Conservation (phyloP, 805 yeast genomes). For the Priceomyces melissophilus region DNA sequence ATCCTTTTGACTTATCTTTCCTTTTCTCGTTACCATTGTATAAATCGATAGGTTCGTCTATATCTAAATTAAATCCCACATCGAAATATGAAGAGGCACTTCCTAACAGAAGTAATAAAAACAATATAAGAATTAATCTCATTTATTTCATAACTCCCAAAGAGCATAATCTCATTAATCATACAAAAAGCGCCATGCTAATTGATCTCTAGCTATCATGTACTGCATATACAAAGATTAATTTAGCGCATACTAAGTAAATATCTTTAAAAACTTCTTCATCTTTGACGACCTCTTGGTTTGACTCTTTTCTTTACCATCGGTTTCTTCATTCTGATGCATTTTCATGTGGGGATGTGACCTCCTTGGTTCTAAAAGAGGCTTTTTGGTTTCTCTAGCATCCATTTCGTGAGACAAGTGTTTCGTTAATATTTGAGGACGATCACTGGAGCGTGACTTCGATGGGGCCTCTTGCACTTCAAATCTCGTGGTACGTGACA, state of each 20-base stretch:
- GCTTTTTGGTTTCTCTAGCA: conserved; percentile 11
- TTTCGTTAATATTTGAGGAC: conserved; percentile 21
- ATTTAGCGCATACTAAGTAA: conserved; percentile 11
- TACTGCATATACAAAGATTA: no score
- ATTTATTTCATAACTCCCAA: conserved; percentile 5
- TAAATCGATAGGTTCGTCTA: conserved; percentile 12
- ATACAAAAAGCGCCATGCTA: background rate
- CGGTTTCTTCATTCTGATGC: background rate
- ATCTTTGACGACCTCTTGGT: conserved; percentile 3
- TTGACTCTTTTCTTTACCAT: conserved; percentile 1
- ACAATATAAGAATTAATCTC: conserved; percentile 2
- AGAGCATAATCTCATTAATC: background rate
- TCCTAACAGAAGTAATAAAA: conserved; percentile 1
- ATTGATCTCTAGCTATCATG: background rate
- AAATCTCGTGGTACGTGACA: conserved; percentile 26
- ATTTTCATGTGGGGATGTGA: conserved; percentile 36
- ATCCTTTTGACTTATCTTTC: conserved; percentile 19
- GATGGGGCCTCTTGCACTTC: conserved; percentile 19
- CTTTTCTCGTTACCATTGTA: conserved; percentile 2
- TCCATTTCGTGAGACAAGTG: conserved; percentile 39
- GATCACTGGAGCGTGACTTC: conserved; percentile 8
- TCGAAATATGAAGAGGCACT: conserved; percentile 7
- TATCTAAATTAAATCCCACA: conserved; percentile 12
- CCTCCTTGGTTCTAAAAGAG: conserved; percentile 31
- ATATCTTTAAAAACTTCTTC: conserved; percentile 30